Conservation (phyloP, 2,329 filamentous ascomycete genomes). For the Tolypocladium paradoxum region DNA sequence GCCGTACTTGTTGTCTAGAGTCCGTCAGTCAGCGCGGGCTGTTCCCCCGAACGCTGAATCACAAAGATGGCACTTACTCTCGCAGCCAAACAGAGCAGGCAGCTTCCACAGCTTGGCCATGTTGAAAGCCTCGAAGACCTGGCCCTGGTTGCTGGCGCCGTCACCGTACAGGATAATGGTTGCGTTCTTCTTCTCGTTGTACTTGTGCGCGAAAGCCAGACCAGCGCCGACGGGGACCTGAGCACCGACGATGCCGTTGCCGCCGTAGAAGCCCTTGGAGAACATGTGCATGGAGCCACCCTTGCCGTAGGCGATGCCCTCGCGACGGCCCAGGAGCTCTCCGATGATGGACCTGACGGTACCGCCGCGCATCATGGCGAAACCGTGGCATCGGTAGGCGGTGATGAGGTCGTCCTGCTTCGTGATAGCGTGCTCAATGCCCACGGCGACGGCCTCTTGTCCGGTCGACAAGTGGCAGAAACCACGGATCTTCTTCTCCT, state of each 20-base stretch:
- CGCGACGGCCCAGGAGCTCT: constrained; percentile 86
- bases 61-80: constrained; percentile 57
- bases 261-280: constrained; percentile 91
- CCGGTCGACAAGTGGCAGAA: constrained; percentile 98
- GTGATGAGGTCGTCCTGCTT: constrained; percentile 93
- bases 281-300: constrained; percentile 99
- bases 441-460: constrained; percentile 93
- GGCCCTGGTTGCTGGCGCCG: constrained; percentile 96
- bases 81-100: constrained; percentile 90
- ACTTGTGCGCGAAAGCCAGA: constrained; percentile 94
- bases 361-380: constrained; percentile 90
- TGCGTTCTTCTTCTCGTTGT: constrained; percentile 76
- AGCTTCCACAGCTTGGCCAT: constrained; percentile 99
- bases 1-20: constrained; percentile 96
- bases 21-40: constrained; percentile 3
- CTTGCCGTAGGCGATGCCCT: constrained; percentile 97
- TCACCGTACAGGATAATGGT: constrained; percentile 92
- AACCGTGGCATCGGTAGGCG: constrained; percentile 98
- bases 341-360: constrained; percentile 88
- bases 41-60: not conserved
- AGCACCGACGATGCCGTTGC: constrained; percentile 97
- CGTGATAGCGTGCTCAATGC: constrained; percentile 92
- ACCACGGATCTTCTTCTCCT: constrained; percentile 99
- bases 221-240: constrained; percentile 96
- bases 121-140: constrained; percentile 99